These are phyloP conservation scores for Pugionium dolabratum DNA, from an alignment of 345 rosid species.

Conservation along the genomic window DNA sequence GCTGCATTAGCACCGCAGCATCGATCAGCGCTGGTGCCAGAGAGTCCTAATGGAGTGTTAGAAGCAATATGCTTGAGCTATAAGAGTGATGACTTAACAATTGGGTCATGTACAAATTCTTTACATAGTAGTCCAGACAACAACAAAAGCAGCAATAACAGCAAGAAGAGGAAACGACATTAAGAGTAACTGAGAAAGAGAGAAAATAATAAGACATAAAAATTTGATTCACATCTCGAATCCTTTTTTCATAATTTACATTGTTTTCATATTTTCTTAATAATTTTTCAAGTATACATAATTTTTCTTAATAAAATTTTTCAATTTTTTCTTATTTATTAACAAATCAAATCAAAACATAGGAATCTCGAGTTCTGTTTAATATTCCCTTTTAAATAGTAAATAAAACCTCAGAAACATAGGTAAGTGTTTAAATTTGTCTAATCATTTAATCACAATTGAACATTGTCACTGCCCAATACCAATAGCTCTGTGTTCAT, in stretches of 20 bases:
- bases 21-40: conserved; percentile 37
- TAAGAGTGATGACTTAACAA: conserved; percentile 55
- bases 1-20: not conserved
- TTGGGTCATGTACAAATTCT: conserved; percentile 55
- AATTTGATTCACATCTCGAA: not conserved
- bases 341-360: not conserved
- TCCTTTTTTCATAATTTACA: not conserved
- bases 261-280: not conserved
- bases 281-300: too few species aligned
- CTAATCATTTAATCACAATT: not conserved
- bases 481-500: not conserved
- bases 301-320: too few species aligned
- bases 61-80: conserved; percentile 63
- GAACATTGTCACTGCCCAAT: not conserved
- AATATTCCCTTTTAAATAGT: not conserved
- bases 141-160: conserved; percentile 3
- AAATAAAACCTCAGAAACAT: not conserved
- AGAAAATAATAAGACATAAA: not conserved
- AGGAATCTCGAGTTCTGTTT: conserved; percentile 1
- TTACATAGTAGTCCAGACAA: conserved; percentile 36
- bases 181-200: not conserved
- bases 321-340: too few species aligned
- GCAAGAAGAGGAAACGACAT: conserved; percentile 40
- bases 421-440: not conserved
- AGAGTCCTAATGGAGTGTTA: conserved; percentile 62